Conservation (phyloP, 2,329 filamentous ascomycete genomes). For the Colletotrichum truncatum region DNA sequence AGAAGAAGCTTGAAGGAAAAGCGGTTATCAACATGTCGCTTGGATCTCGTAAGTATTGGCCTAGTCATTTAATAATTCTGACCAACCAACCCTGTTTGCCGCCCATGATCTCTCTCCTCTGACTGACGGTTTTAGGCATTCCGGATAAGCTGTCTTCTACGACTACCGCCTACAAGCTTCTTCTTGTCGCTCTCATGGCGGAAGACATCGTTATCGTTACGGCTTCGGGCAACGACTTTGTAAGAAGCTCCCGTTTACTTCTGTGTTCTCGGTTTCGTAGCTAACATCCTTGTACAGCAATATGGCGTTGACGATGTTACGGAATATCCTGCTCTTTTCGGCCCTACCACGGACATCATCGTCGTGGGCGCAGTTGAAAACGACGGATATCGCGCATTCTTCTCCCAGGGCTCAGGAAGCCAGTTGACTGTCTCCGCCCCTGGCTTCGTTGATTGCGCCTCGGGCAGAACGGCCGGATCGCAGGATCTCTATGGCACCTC, state of each 20-base stretch:
- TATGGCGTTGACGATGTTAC: background rate
- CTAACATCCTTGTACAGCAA: background rate
- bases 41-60: background rate
- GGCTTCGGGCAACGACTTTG: conserved; percentile 6
- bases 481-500: background rate
- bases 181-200: conserved; percentile 1
- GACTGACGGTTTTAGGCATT: background rate
- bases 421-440: conserved; percentile 11
- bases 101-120: too few relatives aligned
- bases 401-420: conserved; percentile 1
- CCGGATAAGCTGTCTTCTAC: background rate
- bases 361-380: conserved; percentile 12
- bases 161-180: background rate
- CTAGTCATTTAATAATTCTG: background rate
- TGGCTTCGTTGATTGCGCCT: background rate
- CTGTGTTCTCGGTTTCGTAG: too few relatives aligned
- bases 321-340: conserved; percentile 11
- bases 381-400: background rate
- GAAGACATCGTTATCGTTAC: conserved; percentile 12
- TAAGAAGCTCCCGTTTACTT: background rate
- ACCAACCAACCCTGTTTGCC: background rate
- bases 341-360: background rate
- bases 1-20: background rate
- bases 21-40: background rate
- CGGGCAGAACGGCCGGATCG: background rate